Evolutionary conservation across 495 filamentous ascomycete genomes (phyloP), one percentile per base, ranked within the genome.

Genomic region (Aspergillus sclerotioniger): DNA sequence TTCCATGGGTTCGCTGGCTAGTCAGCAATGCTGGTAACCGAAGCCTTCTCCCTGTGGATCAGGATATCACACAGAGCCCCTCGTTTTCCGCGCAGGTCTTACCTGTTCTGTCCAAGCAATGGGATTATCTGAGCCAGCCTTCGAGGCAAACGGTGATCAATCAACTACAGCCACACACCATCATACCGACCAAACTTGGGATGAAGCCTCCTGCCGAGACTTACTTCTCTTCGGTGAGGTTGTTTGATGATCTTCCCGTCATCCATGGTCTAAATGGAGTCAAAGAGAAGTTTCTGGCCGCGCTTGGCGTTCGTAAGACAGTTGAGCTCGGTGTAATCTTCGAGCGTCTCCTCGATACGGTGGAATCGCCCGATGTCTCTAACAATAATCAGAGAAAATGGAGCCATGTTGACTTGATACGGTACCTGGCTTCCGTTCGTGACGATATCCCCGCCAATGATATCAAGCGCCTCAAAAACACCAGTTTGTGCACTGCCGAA

Each of bases 311-410:
- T 17, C 79, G 85, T 20, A 87, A 87, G 65, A 98, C 94, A 0
- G 85, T 99, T 20, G 94, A 98, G 53, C 79, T 99, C 12, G 90
- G 89, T 46, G 91, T 96, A 19, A 91, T 99, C 20, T 97, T 98
- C 63, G 88, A 90, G 37, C 84, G 95, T 39, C 80, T 98, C 51
- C 80, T 96, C 64, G 81, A 80, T 56, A 65, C 71, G 16, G 63
- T 76, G 2, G 73, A 73, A 3, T 71, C 80, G 6, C 63, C 70
- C 20, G 77, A 80, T 45, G 64, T 67, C 29, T 74, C 75, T 51
- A 70, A 68, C 35, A 63, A 70, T n/a, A 54, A 54, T 15, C 56
- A 66, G 13, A 62, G 56, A 16, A 90, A 87, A 78, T 96, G 89
- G 90, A 95, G 87, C 61, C 94, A 98, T 68, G 86, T 95, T 46